Evolutionary conservation across 139 green algal species (phyloP).

Genomic region (Chlorella sp.): DNA sequence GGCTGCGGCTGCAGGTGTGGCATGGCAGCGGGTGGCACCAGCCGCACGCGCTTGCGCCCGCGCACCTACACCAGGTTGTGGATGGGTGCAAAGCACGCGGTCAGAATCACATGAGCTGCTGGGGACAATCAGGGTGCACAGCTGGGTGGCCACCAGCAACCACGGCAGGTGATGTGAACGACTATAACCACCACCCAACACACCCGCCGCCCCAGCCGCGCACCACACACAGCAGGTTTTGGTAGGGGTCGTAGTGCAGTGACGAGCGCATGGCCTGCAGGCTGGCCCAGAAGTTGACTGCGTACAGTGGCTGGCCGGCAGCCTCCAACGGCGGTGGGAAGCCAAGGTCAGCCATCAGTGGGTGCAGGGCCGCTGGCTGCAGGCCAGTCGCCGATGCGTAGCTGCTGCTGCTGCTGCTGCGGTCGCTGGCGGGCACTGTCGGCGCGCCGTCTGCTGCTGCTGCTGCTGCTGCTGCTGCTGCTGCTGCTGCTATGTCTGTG

Average conservation of each 20-base stretch:
- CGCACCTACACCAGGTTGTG: constrained; percentile 79
- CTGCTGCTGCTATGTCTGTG: too few species aligned
- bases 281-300: constrained; percentile 34
- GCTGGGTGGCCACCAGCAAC: too few species aligned
- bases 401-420: background rate
- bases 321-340: constrained; percentile 1
- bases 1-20: constrained; percentile 64
- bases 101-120: too few species aligned
- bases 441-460: background rate
- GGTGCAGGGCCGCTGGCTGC: constrained; percentile 22
- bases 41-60: constrained; percentile 72
- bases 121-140: too few species aligned
- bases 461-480: background rate
- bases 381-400: background rate
- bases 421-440: background rate
- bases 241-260: constrained; percentile 87
- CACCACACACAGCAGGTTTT: constrained; percentile 80
- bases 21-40: constrained; percentile 61
- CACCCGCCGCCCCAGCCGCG: constrained; percentile 72
- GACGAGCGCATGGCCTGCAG: constrained; percentile 54
- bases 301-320: background rate
- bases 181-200: background rate
- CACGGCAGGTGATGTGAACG: too few species aligned
- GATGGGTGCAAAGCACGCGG: constrained; percentile 48
- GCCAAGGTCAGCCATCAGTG: constrained; percentile 25